Conservation (phyloP, 345 rosid species). For the Mallotus nudiflorus region DNA sequence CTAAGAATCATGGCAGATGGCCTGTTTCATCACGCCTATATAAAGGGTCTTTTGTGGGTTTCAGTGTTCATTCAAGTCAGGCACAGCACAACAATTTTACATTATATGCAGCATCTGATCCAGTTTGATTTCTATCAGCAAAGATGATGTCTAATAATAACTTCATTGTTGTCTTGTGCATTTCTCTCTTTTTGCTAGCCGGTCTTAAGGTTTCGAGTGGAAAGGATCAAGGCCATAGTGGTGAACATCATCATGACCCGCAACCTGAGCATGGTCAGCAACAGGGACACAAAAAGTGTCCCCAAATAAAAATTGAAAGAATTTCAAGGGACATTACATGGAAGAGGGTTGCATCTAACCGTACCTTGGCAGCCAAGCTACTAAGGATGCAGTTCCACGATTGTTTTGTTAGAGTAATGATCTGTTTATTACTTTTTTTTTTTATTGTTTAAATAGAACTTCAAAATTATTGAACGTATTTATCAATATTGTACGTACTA, state of each 20-base stretch:
- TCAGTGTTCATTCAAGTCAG: background rate
- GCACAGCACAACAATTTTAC: background rate
- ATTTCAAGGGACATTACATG: slow-evolving; percentile 38
- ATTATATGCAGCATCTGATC: no score
- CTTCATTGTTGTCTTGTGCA: background rate
- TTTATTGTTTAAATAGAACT: no score
- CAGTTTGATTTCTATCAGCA: background rate
- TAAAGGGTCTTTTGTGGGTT: no score
- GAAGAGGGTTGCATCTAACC: slow-evolving; percentile 27
- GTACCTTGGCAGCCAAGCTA: slow-evolving; percentile 48
- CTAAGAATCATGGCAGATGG: slow-evolving; percentile 1
- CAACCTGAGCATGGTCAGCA: background rate
- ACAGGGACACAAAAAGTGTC: slow-evolving; percentile 26
- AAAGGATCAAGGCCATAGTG: background rate
- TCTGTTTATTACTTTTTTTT: background rate
- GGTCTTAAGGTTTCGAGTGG: background rate
- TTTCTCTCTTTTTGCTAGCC: background rate
- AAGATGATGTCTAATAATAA: slow-evolving; percentile 2
- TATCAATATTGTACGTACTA: no score
- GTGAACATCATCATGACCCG: background rate
- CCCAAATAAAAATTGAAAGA: slow-evolving; percentile 35
- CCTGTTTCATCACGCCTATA: background rate
- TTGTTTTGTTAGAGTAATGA: slow-evolving; percentile 61
- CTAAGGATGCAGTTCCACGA: slow-evolving; percentile 64
- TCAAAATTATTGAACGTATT: no score